A percentile compares a stretch with the other conserved stretches of the same genome.
Evolutionary conservation across 805 yeast genomes (phyloP).

Genomic region (Ogataea methanolica): DNA sequence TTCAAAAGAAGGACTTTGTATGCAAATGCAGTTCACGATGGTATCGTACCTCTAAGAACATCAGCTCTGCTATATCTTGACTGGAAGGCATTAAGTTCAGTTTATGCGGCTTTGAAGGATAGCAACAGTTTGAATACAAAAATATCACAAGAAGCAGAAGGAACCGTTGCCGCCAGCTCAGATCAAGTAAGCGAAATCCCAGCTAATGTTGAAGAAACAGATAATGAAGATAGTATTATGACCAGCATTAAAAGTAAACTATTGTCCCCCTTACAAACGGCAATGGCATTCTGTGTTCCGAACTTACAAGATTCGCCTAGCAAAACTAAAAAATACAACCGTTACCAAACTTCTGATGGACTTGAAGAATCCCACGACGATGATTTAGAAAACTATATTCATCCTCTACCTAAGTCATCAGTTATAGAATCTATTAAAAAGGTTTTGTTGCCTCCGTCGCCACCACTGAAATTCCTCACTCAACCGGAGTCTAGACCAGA

Average conservation of each 20-base stretch:
- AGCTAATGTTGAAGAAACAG: constrained; percentile 14
- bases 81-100: constrained; percentile 66
- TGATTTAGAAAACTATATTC: constrained; percentile 10
- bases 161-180: too few relatives aligned
- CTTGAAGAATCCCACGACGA: constrained; percentile 6
- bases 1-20: constrained; percentile 76
- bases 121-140: constrained; percentile 6
- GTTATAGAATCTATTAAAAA: constrained; percentile 75
- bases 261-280: constrained; percentile 40
- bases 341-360: constrained; percentile 27
- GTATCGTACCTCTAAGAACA: constrained; percentile 91
- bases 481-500: constrained; percentile 60
- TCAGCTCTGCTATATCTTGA: constrained; percentile 82
- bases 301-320: constrained; percentile 16
- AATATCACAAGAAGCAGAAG: constrained; percentile 2
- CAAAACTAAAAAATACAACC: constrained; percentile 19
- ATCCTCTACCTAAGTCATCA: constrained; percentile 61
- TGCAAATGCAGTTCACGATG: constrained; percentile 89
- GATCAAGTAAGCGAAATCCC: constrained; percentile 29
- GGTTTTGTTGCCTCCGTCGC: constrained; percentile 75
- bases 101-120: constrained; percentile 28
- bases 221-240: constrained; percentile 4
- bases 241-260: constrained; percentile 19
- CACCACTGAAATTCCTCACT: constrained; percentile 58
- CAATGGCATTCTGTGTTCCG: constrained; percentile 40